Evolutionary conservation across 2,329 filamentous ascomycete genomes (phyloP), one percentile per base, ranked within the genome.

Genomic region (Trichoderma sp.): DNA sequence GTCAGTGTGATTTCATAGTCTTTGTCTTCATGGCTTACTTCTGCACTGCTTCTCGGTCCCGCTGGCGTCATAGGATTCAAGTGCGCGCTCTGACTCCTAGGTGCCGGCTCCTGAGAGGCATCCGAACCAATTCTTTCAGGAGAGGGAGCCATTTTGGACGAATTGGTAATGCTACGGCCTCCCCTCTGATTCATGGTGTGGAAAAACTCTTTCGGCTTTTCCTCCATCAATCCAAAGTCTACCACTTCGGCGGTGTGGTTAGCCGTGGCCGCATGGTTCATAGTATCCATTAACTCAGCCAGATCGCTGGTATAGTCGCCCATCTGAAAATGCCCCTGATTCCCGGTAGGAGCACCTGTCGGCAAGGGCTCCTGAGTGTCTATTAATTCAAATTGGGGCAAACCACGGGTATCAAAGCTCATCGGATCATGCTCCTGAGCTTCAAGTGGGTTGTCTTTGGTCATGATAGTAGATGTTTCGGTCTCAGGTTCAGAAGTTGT

Each of bases 171-270:
- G 25, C 45, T 32, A 35, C 68, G 68, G 22, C 64, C 58, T 6
- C 52, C 69, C 35, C 70, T 60, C 50, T 76, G 75, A 8, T 57
- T 57, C 74, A 76, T 75, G 5, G 72, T 75, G 15, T 63, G 35
- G 27, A 67, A 71, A 5, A 72, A 10, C 4, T 65, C 45, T 34
- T 57, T 74, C 13, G 54, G 45, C 2, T 29, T 56, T 4, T 69
- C 68, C 2, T 57, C 57, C 13, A 12, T 25, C 32, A 71, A 70
- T 15, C 68, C 53, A 35, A 54, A 54, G 27, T 19, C 17, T 12
- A 54, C 27, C 10, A 19, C 12, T 19, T 19, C 52, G 34, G 12
- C 17, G 2, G 27, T 19, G 6, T 39, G 6, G 7, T 4, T 22
- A 37, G 3, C 45, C 6, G 32, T 5, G 4, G 48, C 27, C 2